phyloP scores from a whole-genome alignment of 805 yeast genomes.

The Yamadazyma philogaea region DNA sequence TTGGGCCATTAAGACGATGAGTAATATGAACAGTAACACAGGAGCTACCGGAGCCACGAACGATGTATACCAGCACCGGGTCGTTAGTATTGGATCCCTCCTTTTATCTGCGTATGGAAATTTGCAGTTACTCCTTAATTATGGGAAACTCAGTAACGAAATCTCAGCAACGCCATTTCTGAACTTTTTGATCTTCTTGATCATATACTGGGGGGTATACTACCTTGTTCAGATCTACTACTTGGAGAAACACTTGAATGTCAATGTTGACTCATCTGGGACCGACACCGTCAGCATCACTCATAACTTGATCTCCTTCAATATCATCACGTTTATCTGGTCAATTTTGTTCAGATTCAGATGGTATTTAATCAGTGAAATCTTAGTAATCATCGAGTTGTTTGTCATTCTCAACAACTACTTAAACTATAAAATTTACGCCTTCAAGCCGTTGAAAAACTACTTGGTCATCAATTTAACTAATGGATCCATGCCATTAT shows the following conservation, averaged over 20 bases:
- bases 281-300: conserved; percentile 15
- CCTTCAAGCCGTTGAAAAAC: conserved; percentile 47
- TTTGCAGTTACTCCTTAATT: conserved; percentile 54
- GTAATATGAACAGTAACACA: not conserved
- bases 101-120: conserved; percentile 55
- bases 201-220: conserved; percentile 57
- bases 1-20: not conserved
- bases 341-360: conserved; percentile 54
- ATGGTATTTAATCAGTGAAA: conserved; percentile 57
- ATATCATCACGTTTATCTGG: conserved; percentile 63
- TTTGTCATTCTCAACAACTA: conserved; percentile 55
- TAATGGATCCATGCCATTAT: conserved; percentile 63
- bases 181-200: conserved; percentile 45
- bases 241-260: conserved; percentile 21
- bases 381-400: conserved; percentile 58
- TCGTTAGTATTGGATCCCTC: conserved; percentile 50
- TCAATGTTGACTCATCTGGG: conserved; percentile 13
- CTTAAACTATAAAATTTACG: conserved; percentile 57
- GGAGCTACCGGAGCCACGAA: conserved; percentile 1
- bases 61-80: conserved; percentile 13
- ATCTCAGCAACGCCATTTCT: conserved; percentile 71
- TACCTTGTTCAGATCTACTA: conserved; percentile 53
- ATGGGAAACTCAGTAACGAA: conserved; percentile 45
- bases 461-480: conserved; percentile 65
- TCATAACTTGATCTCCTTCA: conserved; percentile 59